Conservation (phyloP, 192 early-diverging fungal species). For the Phycomyces blakesleeanus region DNA sequence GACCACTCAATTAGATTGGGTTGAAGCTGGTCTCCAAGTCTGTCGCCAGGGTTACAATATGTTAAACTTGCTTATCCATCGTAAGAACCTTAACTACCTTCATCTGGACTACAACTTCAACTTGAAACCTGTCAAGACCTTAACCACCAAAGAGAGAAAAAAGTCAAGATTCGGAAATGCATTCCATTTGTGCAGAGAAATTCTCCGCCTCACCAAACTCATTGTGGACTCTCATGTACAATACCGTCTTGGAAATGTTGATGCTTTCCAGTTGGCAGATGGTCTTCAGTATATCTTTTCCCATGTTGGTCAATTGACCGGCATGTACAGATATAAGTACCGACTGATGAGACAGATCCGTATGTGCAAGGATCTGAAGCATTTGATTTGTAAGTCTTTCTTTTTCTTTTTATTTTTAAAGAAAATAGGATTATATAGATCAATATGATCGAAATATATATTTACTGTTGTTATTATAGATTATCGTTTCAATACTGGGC, state of each 20-base stretch:
- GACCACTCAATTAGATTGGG: slow-evolving; percentile 97
- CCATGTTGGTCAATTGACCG: slow-evolving; percentile 97
- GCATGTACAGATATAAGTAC: slow-evolving; percentile 99
- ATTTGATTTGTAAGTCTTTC: slow-evolving; percentile 33
- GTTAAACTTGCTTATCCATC: slow-evolving; percentile 97
- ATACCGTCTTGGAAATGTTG: slow-evolving; percentile 95
- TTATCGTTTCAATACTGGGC: slow-evolving; percentile 88
- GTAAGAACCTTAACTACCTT: slow-evolving; percentile 97
- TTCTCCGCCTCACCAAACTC: slow-evolving; percentile 93
- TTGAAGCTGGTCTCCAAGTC: slow-evolving; percentile 98
- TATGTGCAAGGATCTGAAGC: slow-evolving; percentile 58
- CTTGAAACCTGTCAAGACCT: slow-evolving; percentile 96
- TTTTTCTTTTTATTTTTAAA: not conserved
- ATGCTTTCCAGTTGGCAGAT: slow-evolving; percentile 98
- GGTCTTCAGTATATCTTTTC: slow-evolving; percentile 98
- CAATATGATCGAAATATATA: not conserved
- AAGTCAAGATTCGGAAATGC: slow-evolving; percentile 98
- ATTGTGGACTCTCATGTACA: slow-evolving; percentile 98
- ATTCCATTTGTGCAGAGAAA: slow-evolving; percentile 94
- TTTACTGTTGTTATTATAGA: not conserved
- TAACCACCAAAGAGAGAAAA: slow-evolving; percentile 99
- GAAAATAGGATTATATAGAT: too few species aligned
- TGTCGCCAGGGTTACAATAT: slow-evolving; percentile 99
- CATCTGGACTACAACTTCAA: slow-evolving; percentile 99
- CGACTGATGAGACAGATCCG: slow-evolving; percentile 95